Evolutionary conservation across 768 basidiomycete species (phyloP).

Genomic region (Naganishia onofrii): DNA sequence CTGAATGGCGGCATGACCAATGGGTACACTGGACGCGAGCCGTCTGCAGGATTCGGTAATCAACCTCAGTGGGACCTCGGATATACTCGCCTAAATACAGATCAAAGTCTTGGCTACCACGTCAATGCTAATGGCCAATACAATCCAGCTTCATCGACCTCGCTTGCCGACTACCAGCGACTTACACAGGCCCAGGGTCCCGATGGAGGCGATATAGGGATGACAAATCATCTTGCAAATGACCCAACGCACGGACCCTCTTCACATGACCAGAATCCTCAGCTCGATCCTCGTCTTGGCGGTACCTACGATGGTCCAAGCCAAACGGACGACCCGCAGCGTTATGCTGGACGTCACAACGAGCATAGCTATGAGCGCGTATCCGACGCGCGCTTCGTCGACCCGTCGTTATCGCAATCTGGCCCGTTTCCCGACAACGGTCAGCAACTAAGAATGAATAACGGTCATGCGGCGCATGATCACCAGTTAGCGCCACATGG

Average conservation of each 20-base stretch:
- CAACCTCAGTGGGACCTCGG: conserved; percentile 14
- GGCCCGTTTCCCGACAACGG: neutral
- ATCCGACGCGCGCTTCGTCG: conserved; percentile 16
- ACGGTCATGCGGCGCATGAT: conserved; percentile 36
- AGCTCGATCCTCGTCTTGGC: conserved; percentile 17
- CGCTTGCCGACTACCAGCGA: conserved; percentile 20
- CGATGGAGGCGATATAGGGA: neutral
- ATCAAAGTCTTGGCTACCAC: conserved; percentile 18
- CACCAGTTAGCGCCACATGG: conserved; percentile 40
- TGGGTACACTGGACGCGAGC: neutral
- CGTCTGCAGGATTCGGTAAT: conserved; percentile 5
- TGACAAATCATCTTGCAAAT: conserved; percentile 5
- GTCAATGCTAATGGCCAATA: conserved; percentile 10
- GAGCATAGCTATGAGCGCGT: conserved; percentile 19
- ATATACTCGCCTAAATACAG: neutral
- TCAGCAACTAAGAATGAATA: neutral
- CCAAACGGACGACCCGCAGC: conserved; percentile 1
- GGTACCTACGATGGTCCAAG: neutral
- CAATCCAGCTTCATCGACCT: conserved; percentile 13
- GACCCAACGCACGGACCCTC: conserved; percentile 1
- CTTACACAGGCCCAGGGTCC: conserved; percentile 8
- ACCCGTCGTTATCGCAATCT: neutral
- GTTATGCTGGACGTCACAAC: conserved; percentile 12
- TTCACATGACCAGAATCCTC: neutral
- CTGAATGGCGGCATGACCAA: neutral